Conservation (phyloP, 2,329 filamentous ascomycete genomes). For the Coniochaeta hoffmannii region DNA sequence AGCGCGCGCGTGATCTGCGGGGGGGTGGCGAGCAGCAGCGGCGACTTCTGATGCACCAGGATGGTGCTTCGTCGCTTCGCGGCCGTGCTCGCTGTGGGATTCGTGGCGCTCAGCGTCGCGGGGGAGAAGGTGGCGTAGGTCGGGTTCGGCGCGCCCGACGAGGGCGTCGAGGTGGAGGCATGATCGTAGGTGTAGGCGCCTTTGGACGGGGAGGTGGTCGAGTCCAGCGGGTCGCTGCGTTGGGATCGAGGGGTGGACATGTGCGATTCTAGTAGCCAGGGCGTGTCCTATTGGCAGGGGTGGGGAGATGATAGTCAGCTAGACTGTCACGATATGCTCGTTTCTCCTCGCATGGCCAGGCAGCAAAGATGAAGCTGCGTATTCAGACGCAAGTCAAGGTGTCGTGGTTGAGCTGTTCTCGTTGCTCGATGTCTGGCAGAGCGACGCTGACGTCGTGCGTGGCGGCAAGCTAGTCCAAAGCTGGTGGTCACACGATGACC, state of each 20-base stretch:
- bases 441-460: neutral
- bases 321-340: conserved; percentile 2
- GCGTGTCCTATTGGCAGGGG: conserved; percentile 28
- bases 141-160: conserved; percentile 45
- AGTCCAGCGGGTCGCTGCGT: conserved; percentile 24
- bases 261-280: conserved; percentile 41
- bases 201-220: conserved; percentile 13
- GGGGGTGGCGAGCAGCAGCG: conserved; percentile 83
- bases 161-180: conserved; percentile 22
- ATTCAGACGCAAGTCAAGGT: neutral
- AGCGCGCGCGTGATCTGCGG: conserved; percentile 90
- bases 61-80: conserved; percentile 81
- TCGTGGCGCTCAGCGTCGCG: conserved; percentile 62
- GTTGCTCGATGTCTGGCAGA: neutral
- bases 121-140: conserved; percentile 91
- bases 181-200: conserved; percentile 20
- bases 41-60: conserved; percentile 94
- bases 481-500: neutral
- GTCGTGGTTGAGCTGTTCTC: neutral
- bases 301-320: conserved; percentile 8
- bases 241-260: conserved; percentile 38
- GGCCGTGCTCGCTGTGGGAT: conserved; percentile 50
- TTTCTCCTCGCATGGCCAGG: conserved; percentile 3
- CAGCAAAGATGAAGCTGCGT: conserved; percentile 1
- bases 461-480: neutral